A percentile compares a stretch with the other conserved stretches of the same genome.
Evolutionary conservation across 345 rosid species (phyloP).

Genomic region (Arabidopsis thaliana): DNA sequence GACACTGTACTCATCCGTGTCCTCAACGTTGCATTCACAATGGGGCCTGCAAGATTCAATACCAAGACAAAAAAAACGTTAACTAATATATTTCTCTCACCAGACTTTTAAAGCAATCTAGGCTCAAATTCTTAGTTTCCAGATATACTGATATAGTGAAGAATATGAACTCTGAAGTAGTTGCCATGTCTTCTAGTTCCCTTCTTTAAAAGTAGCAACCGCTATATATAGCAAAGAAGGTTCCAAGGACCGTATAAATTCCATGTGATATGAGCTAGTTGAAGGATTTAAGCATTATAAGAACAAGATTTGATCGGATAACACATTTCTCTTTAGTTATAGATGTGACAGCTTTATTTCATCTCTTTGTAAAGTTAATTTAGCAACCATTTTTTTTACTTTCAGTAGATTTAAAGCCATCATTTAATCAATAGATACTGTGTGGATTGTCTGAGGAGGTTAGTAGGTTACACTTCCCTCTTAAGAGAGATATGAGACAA

Average conservation of each 20-base stretch:
- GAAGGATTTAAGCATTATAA: neutral
- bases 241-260: neutral
- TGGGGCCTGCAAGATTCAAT: conserved; percentile 31
- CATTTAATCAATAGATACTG: neutral
- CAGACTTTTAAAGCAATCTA: neutral
- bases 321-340: neutral
- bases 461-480: too few relatives aligned
- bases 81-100: conserved; percentile 5
- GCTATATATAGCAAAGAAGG: neutral
- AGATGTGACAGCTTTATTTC: neutral
- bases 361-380: neutral
- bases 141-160: conserved; percentile 15
- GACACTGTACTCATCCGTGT: conserved; percentile 21
- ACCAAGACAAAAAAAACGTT: conserved; percentile 15
- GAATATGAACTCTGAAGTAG: neutral
- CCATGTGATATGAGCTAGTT: neutral
- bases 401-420: neutral
- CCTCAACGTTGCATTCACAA: conserved; percentile 32
- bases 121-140: conserved; percentile 19
- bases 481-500: too few relatives aligned
- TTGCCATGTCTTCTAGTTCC: neutral
- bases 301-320: neutral
- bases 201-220: neutral
- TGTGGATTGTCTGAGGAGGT: neutral
- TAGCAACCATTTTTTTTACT: neutral